A percentile compares a stretch with the other conserved stretches of the same genome.
These are phyloP conservation scores for Cenchrus fungigraminus DNA, from an alignment of 176 grass and related monocot species.

Conservation along the genomic window DNA sequence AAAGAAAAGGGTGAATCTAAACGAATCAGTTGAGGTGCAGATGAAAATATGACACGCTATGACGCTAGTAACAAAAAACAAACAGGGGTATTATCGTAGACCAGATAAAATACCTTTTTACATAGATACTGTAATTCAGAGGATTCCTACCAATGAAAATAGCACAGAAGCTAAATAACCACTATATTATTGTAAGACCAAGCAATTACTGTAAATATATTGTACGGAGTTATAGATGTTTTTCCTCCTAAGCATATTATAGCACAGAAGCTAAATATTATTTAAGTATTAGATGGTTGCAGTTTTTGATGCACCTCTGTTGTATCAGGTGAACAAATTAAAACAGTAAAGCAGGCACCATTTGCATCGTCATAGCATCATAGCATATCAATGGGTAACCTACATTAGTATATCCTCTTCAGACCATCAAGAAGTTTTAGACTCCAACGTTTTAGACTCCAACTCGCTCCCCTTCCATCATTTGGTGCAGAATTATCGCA, in stretches of 20 bases:
- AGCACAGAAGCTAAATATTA: background rate
- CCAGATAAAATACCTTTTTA: background rate
- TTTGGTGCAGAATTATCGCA: conserved; percentile 6
- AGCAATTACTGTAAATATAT: background rate
- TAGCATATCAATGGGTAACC: background rate
- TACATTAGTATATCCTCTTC: background rate
- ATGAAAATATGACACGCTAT: no score
- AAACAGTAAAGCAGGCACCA: background rate
- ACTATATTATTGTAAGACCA: background rate
- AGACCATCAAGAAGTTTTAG: conserved; percentile 3
- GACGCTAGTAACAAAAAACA: no score
- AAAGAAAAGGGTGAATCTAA: no score
- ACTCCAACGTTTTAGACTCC: background rate
- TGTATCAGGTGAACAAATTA: no score
- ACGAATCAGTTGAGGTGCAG: no score
- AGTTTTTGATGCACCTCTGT: background rate
- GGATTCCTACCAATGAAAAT: background rate
- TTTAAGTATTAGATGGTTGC: background rate
- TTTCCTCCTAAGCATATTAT: background rate
- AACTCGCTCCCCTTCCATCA: background rate
- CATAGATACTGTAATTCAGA: background rate
- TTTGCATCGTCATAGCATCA: background rate
- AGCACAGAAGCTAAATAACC: no score
- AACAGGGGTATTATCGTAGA: background rate
- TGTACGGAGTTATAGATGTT: background rate